These are phyloP conservation scores for Ambrosiella beaveri DNA, from an alignment of 2,329 filamentous ascomycete species.

Conservation along the genomic window DNA sequence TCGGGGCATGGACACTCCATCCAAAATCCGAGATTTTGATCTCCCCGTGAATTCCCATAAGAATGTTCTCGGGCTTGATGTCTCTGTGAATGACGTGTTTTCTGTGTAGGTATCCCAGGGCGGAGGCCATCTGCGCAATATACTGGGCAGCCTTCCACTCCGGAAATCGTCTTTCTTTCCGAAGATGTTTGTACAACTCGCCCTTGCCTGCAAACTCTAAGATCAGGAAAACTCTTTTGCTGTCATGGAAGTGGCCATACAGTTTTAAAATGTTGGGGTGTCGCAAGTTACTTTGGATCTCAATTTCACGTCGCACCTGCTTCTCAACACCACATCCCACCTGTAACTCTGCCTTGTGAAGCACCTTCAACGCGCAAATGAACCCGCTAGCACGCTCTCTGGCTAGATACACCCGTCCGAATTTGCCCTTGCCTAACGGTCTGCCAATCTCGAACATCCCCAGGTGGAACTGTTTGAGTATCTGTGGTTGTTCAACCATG, in stretches of 20 bases:
- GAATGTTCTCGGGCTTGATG: constrained; percentile 95
- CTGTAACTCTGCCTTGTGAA: constrained; percentile 70
- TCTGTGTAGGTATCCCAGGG: constrained; percentile 76
- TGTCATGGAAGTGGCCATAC: constrained; percentile 79
- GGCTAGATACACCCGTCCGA: constrained; percentile 70
- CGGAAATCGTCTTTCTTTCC: constrained; percentile 61
- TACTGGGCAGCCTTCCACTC: constrained; percentile 80
- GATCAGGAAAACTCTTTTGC: constrained; percentile 73
- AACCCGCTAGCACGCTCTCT: constrained; percentile 64
- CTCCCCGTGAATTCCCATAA: constrained; percentile 90
- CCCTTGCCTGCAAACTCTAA: constrained; percentile 75
- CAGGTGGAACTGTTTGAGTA: constrained; percentile 57
- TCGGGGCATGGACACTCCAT: constrained; percentile 95
- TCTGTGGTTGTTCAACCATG: constrained; percentile 38
- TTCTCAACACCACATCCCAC: constrained; percentile 58
- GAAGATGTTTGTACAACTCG: constrained; percentile 74
- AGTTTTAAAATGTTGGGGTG: constrained; percentile 74
- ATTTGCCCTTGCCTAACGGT: constrained; percentile 73
- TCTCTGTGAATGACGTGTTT: constrained; percentile 97
- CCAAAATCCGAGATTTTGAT: constrained; percentile 98
- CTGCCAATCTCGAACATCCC: constrained; percentile 91
- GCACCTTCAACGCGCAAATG: constrained; percentile 71
- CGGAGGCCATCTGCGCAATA: constrained; percentile 79
- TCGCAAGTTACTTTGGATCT: constrained; percentile 74
- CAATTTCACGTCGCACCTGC: constrained; percentile 73